Base-by-base conservation (phyloP, 352 stramenopile species). In the Phytopythium chamaehyphon region DNA sequence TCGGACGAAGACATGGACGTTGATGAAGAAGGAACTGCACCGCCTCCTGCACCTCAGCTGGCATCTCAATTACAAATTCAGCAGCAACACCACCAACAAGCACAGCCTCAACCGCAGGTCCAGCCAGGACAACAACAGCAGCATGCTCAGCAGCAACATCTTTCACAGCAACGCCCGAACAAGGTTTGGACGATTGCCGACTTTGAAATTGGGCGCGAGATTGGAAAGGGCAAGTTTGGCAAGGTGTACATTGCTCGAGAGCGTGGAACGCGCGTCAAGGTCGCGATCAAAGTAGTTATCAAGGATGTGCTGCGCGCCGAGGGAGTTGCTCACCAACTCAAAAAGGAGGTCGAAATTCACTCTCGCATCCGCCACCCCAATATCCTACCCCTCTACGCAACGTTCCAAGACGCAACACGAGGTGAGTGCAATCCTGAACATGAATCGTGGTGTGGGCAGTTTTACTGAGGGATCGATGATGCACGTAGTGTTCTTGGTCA, bases 271-370 rank as follows among this genome's bases (percentile, higher is more conserved):
- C 75, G 70, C 23, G 83, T 75, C 56, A 57, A 86, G 39, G 72
- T 96, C n/a, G 89, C 89, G 23, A 64, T 97, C 23, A 97, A 97
- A 57, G 78, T 97, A 51, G 64, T 97, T 26, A 83, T 93, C n/a
- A 97, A 97, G 51, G 75, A 88, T 15, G 78, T 91, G 40, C 61
- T 96, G 10, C 80, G 78, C 15, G 58, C 68, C 10, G 67, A 74
- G 1, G 80, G 80, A 24, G 80, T 89, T 1, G 69, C 77, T 8
- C 74, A 96, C 24, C 87, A 95, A 45, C 69, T 97, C 2, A 62
- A 73, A 35, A 90, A 96, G 47, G 90, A 98, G 63, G 86, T 96
- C 16, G 88, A 97, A 55, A 93, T 98, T 54, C 90, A 97, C 54
- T 93, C 76, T 23, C 81, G 83, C 5, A 93, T 97, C 52, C 73